These are phyloP conservation scores for Diaporthe amygdali DNA, from an alignment of 2,329 filamentous ascomycete species.

Conservation along the genomic window DNA sequence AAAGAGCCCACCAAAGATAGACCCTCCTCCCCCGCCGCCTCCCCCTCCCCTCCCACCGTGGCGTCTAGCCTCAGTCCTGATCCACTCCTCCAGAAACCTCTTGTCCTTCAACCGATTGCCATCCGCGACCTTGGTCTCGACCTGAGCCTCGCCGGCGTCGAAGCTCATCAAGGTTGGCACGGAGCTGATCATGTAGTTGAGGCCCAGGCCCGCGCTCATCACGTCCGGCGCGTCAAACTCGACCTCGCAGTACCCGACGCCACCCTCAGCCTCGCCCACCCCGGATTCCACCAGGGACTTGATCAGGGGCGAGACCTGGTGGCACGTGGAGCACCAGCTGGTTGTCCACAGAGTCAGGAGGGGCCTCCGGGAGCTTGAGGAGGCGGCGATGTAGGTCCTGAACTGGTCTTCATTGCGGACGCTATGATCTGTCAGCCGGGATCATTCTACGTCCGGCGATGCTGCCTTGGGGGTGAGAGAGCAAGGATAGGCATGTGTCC, in stretches of 20 bases:
- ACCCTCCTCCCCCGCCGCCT: not conserved
- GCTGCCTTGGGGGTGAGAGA: not conserved
- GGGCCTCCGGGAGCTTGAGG: slow-evolving; percentile 56
- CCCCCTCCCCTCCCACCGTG: slow-evolving; percentile 23
- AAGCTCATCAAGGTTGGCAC: slow-evolving; percentile 65
- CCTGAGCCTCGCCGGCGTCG: slow-evolving; percentile 58
- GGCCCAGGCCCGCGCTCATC: slow-evolving; percentile 52
- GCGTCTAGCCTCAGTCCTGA: slow-evolving; percentile 27
- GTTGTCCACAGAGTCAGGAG: slow-evolving; percentile 67
- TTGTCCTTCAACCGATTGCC: slow-evolving; percentile 44
- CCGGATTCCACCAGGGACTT: slow-evolving; percentile 53
- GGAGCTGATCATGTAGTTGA: slow-evolving; percentile 62
- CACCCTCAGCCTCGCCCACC: slow-evolving; percentile 60
- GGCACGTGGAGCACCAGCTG: slow-evolving; percentile 62
- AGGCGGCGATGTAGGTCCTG: slow-evolving; percentile 60
- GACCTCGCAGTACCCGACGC: slow-evolving; percentile 58
- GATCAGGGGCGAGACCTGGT: slow-evolving; percentile 54
- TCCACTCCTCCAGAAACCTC: slow-evolving; percentile 26
- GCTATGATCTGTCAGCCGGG: slow-evolving; percentile 39
- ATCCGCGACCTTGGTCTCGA: slow-evolving; percentile 54
- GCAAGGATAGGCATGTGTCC: not conserved
- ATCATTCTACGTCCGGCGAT: no score
- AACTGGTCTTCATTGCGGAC: slow-evolving; percentile 61
- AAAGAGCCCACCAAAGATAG: slow-evolving; percentile 37
- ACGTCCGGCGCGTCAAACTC: slow-evolving; percentile 65